Evolutionary conservation across 1,284 basidiomycete species (phyloP).

Genomic region (Ustilago trichophora): DNA sequence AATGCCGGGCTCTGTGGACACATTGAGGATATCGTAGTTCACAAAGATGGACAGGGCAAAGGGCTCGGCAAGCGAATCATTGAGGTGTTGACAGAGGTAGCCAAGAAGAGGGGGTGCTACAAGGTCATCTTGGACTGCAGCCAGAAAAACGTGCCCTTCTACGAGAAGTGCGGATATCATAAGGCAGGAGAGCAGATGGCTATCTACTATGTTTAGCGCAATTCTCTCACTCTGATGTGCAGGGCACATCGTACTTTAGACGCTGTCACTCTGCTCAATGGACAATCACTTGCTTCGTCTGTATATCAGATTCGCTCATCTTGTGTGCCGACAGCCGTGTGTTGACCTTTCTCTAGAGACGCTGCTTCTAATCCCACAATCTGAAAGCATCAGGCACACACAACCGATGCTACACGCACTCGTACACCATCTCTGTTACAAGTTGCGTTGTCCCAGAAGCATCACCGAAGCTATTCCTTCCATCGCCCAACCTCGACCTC

Average conservation of each 20-base stretch:
- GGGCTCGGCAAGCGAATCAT: conserved; percentile 88
- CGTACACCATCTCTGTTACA: too few species aligned
- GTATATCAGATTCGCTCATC: too few species aligned
- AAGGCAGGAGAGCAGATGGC: conserved; percentile 64
- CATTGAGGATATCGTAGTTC: conserved; percentile 96
- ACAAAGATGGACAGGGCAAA: conserved; percentile 84
- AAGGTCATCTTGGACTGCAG: conserved; percentile 97
- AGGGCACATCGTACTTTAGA: too few species aligned
- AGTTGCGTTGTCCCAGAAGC: too few species aligned
- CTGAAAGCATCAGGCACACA: background rate
- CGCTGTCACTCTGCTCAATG: background rate
- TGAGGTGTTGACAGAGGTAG: conserved; percentile 79
- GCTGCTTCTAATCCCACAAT: too few species aligned
- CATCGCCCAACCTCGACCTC: conserved; percentile 59
- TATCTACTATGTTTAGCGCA: conserved; percentile 37
- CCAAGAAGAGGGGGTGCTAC: conserved; percentile 80
- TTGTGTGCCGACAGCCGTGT: too few species aligned
- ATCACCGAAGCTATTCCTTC: conserved; percentile 24
- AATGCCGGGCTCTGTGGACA: conserved; percentile 84
- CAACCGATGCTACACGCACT: too few species aligned
- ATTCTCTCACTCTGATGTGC: background rate
- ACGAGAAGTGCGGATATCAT: conserved; percentile 85
- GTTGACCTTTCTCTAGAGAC: too few species aligned
- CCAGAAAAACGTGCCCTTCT: conserved; percentile 91
- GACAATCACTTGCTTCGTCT: conserved; percentile 12